phyloP scores from a whole-genome alignment of 1,139 yeast genomes.

The Geotrichum australiense region DNA sequence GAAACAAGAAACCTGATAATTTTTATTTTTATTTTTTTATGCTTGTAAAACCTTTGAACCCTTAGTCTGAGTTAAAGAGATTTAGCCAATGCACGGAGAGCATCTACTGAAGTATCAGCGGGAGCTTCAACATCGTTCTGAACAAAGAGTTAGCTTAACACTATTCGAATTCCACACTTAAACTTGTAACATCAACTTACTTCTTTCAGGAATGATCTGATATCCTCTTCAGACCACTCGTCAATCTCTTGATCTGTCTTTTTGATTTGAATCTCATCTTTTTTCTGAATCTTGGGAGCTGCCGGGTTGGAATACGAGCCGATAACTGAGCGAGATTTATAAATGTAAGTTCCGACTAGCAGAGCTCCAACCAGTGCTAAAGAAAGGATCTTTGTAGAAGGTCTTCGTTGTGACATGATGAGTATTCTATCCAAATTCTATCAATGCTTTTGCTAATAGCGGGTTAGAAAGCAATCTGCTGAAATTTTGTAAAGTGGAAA shows the following conservation, averaged over 20 bases:
- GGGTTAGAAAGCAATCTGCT: too few species aligned
- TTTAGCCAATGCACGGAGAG: neutral
- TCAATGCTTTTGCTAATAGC: too few species aligned
- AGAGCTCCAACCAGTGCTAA: too few species aligned
- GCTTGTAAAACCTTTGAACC: neutral
- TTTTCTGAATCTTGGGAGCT: neutral
- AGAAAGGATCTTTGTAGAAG: too few species aligned
- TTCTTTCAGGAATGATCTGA: neutral
- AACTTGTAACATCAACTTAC: too few species aligned
- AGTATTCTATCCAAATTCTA: too few species aligned
- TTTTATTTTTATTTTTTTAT: neutral
- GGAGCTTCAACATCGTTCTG: constrained; percentile 1
- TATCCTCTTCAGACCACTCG: neutral
- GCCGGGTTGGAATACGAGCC: constrained; percentile 1
- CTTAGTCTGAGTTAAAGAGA: too few species aligned
- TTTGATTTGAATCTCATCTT: neutral
- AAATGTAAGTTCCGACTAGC: too few species aligned
- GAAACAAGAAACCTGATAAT: neutral
- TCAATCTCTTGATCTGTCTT: neutral
- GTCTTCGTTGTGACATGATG: too few species aligned
- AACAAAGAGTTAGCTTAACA: neutral
- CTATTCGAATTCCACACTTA: too few species aligned
- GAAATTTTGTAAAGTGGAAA: too few species aligned
- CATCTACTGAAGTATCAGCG: neutral
- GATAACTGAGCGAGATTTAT: too few species aligned